Base-by-base conservation (phyloP, 768 basidiomycete genomes). In the Multifurca ochricompacta region DNA sequence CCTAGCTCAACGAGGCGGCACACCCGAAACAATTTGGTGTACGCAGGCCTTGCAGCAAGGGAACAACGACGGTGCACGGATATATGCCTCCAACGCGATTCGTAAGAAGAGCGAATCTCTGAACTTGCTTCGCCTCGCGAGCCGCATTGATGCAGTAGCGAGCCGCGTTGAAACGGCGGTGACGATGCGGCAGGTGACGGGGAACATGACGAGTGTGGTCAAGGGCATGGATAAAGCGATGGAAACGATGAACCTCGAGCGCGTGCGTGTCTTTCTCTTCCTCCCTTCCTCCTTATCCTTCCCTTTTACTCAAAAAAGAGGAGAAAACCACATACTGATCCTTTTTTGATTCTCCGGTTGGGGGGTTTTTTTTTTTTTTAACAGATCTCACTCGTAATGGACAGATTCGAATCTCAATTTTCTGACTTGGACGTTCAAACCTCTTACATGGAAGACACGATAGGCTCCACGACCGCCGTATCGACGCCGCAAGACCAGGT, bases 211-310 rank as follows among this genome's bases (percentile, higher is more conserved):
- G 14, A 85, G 85, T 32, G 96, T 98, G 3, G 96, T 99, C 41
- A 84, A 83, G 64, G 94, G 93, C 31, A 98, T 99, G 96, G 96
- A 99, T 68, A 90, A 87, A 67, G 96, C 96, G 4, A 98, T 99
- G 96, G 88, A 96, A 63, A 87, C 77, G 70, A 99, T 99, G 96
- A 98, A 99, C 74, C 79, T 98, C 53, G 96, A 99, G 64, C 79
- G 86, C 67, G 95, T 96, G 65, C 66, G 83, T 73, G 19, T 31
- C 47, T 56, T 36, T n/a, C 19, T 11, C 32, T 6, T 41, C 31
- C 31, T 31, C 30, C 27, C 40, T 34, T 44, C 25, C 21, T 23
- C 30, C 21, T 36, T 19, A 27, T 27, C 31, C 44, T 5, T 27
- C 45, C 30, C 11, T 47, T 30, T 35, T 47, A 44, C 28, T 16